phyloP scores from a whole-genome alignment of 2,329 filamentous ascomycete genomes.

The Elsinoe batatas region DNA sequence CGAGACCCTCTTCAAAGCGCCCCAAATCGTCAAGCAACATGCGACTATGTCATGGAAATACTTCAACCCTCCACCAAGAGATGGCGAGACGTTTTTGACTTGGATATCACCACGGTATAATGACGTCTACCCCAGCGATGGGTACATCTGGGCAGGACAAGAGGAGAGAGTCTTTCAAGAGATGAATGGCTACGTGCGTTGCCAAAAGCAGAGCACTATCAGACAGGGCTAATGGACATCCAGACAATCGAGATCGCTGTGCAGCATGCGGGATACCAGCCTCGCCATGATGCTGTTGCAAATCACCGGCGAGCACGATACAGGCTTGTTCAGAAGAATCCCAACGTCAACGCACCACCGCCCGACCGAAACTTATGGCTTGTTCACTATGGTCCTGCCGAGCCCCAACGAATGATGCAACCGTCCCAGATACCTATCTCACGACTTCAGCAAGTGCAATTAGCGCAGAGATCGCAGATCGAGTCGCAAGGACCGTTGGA shows the following conservation, averaged over 20 bases:
- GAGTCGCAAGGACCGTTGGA: constrained; percentile 68
- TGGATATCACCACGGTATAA: constrained; percentile 75
- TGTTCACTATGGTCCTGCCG: constrained; percentile 74
- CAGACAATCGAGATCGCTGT: constrained; percentile 83
- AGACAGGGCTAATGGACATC: constrained; percentile 14
- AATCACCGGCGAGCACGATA: constrained; percentile 76
- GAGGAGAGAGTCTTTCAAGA: constrained; percentile 72
- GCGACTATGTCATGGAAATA: constrained; percentile 92
- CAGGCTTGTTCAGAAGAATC: constrained; percentile 66
- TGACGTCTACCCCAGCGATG: constrained; percentile 75
- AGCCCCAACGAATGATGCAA: constrained; percentile 63
- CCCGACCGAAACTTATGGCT: constrained; percentile 81
- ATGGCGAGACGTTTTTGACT: constrained; percentile 72
- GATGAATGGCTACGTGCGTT: constrained; percentile 54
- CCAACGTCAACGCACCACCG: constrained; percentile 57
- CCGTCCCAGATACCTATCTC: constrained; percentile 53
- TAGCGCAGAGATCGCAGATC: constrained; percentile 29
- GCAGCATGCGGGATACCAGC: constrained; percentile 70
- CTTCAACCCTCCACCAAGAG: constrained; percentile 61
- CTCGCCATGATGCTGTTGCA: constrained; percentile 60
- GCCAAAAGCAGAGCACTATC: constrained; percentile 14
- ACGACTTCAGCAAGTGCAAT: constrained; percentile 49
- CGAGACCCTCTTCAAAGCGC: constrained; percentile 72
- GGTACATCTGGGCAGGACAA: constrained; percentile 78
- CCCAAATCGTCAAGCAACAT: constrained; percentile 72